Percentiles rank a stretch among this genome's conserved stretches.
phyloP scores from a whole-genome alignment of 1,284 basidiomycete genomes.

The Boletus albobrunnescens region DNA sequence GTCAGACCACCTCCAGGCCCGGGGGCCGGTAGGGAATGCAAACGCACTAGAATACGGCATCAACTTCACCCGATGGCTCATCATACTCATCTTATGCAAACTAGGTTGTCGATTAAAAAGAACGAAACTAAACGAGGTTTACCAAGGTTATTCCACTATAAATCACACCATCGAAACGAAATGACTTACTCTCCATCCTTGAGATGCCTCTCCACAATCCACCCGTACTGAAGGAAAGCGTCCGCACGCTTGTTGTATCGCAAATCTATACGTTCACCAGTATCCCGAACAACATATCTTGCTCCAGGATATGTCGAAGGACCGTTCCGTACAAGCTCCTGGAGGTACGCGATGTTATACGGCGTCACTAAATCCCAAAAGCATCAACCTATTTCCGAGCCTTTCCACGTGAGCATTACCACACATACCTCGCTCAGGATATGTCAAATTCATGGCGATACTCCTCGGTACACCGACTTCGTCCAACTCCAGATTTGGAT shows the following conservation, averaged over 20 bases:
- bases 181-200: conserved; percentile 91
- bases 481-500: conserved; percentile 95
- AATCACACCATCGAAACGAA: not conserved
- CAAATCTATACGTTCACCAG: conserved; percentile 95
- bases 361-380: conserved; percentile 71
- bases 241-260: conserved; percentile 98
- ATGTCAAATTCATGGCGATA: conserved; percentile 98
- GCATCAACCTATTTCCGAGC: not conserved
- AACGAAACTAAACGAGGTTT: conserved; percentile 60
- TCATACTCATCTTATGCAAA: conserved; percentile 99
- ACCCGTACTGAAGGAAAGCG: conserved; percentile 95
- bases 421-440: conserved; percentile 84
- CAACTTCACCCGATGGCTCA: conserved; percentile 96
- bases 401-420: not conserved
- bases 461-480: conserved; percentile 97
- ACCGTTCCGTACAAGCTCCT: conserved; percentile 95
- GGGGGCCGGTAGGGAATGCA: not conserved
- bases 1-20: conserved; percentile 14
- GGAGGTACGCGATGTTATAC: conserved; percentile 93
- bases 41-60: conserved; percentile 97
- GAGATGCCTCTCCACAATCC: conserved; percentile 97
- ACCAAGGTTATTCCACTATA: conserved; percentile 6
- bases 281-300: conserved; percentile 95
- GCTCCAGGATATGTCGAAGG: conserved; percentile 96
- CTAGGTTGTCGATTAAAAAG: conserved; percentile 98